phyloP scores from a whole-genome alignment of 2,329 filamentous ascomycete genomes.

The Aspergillus uvarum region DNA sequence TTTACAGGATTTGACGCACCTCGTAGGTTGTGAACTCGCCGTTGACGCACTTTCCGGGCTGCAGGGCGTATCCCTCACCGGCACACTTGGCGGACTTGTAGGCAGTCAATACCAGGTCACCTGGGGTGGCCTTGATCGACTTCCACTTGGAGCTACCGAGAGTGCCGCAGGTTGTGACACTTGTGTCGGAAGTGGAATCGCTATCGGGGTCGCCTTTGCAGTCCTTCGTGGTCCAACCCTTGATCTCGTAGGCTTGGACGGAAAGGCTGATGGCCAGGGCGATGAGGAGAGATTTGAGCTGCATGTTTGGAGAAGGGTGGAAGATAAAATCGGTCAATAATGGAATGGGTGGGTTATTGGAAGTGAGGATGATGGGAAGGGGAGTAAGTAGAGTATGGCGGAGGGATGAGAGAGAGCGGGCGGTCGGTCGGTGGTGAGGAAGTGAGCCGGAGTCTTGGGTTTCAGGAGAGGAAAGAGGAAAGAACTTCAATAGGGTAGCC shows the following conservation, averaged over 20 bases:
- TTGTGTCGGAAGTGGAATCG: too few species aligned
- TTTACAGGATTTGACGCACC: neutral
- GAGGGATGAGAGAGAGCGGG: neutral
- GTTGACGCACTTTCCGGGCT: conserved; percentile 5
- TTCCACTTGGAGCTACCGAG: neutral
- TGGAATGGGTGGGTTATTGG: neutral
- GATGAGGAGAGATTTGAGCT: conserved; percentile 3
- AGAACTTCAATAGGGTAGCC: neutral
- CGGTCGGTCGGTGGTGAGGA: too few species aligned
- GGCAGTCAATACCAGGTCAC: neutral
- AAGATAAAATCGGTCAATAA: neutral
- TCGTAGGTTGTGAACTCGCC: neutral
- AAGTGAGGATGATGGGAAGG: neutral
- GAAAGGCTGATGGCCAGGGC: conserved; percentile 1
- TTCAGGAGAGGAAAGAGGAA: neutral
- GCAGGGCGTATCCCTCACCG: conserved; percentile 1
- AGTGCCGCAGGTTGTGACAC: neutral
- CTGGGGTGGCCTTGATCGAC: neutral
- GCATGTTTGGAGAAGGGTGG: neutral
- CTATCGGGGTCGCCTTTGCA: neutral
- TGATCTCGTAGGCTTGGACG: neutral
- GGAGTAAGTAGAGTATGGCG: neutral
- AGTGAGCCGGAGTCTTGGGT: too few species aligned
- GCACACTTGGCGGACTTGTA: neutral
- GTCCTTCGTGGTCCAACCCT: neutral